A percentile compares a stretch with the other conserved stretches of the same genome.
These are phyloP conservation scores for Eimeria praecox DNA, from an alignment of 169 alveolate genomes.

Conservation along the genomic window DNA sequence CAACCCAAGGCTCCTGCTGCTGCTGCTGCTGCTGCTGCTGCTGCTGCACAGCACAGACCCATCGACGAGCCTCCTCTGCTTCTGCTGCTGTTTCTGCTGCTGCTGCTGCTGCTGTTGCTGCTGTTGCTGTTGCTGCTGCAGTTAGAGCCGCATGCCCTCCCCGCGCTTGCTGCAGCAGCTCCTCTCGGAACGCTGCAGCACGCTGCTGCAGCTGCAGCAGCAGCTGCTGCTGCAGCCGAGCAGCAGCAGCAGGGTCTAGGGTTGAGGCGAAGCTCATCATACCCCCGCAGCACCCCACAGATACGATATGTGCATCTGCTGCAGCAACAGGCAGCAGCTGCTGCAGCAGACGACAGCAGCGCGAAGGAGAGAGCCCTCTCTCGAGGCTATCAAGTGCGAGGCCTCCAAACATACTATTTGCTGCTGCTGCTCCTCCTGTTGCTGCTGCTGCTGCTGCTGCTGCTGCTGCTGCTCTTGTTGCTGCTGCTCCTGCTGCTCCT, in stretches of 20 bases:
- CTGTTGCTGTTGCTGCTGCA: conserved; percentile 52
- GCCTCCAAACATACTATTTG: not conserved
- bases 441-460: conserved; percentile 58
- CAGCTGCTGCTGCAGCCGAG: conserved; percentile 21
- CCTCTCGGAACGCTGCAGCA: conserved; percentile 10
- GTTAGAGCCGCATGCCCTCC: conserved; percentile 63
- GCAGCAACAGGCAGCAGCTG: conserved; percentile 62
- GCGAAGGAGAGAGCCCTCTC: not conserved
- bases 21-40: conserved; percentile 38
- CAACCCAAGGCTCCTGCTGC: conserved; percentile 68
- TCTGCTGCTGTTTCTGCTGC: not conserved
- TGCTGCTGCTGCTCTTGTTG: conserved; percentile 58
- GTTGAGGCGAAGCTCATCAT: not conserved
- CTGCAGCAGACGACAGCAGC: conserved; percentile 44
- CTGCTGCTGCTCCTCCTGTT: conserved; percentile 68
- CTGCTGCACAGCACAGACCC: conserved; percentile 63
- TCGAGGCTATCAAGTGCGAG: not conserved
- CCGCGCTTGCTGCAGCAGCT: conserved; percentile 52
- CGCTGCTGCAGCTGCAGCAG: conserved; percentile 64
- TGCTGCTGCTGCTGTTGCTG: conserved; percentile 61
- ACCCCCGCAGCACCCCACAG: not conserved
- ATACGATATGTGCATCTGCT: conserved; percentile 35
- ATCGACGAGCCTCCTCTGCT: conserved; percentile 29
- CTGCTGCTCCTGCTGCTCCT: conserved; percentile 68
- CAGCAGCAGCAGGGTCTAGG: not conserved